A percentile compares a stretch with the other conserved stretches of the same genome.
Evolutionary conservation across 2,329 filamentous ascomycete species (phyloP).

Genomic region (Fusarium verrucosum): DNA sequence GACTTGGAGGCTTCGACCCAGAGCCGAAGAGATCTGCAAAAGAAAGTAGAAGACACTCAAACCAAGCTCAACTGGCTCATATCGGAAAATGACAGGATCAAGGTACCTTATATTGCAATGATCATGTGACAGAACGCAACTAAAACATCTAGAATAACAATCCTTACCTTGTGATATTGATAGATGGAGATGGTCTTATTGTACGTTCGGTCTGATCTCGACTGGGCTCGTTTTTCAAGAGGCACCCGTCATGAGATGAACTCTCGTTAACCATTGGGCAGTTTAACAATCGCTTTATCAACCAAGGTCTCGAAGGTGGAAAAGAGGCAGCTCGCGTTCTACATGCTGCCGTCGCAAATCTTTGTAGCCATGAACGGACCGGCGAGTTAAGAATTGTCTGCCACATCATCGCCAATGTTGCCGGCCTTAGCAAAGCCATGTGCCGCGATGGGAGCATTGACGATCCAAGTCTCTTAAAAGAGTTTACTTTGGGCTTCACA

Average conservation of each 20-base stretch:
- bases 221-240: not conserved
- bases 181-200: conserved; percentile 71
- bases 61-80: conserved; percentile 49
- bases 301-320: conserved; percentile 64
- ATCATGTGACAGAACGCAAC: conserved; percentile 23
- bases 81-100: conserved; percentile 55
- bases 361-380: conserved; percentile 54
- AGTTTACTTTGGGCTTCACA: conserved; percentile 69
- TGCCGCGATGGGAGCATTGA: conserved; percentile 58
- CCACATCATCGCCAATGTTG: conserved; percentile 65
- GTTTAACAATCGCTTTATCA: conserved; percentile 67
- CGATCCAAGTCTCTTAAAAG: conserved; percentile 57
- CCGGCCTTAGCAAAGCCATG: conserved; percentile 61
- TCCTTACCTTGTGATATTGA: conserved; percentile 67
- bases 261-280: conserved; percentile 43
- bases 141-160: conserved; percentile 58
- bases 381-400: conserved; percentile 63
- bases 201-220: conserved; percentile 49
- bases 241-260: not conserved
- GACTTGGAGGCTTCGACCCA: conserved; percentile 62
- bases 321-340: conserved; percentile 62
- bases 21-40: conserved; percentile 61
- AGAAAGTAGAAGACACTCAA: conserved; percentile 55
- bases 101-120: conserved; percentile 51
- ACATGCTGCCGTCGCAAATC: conserved; percentile 57